Base-by-base conservation (phyloP, 2,329 filamentous ascomycete genomes). In the Plenodomus lindquistii region DNA sequence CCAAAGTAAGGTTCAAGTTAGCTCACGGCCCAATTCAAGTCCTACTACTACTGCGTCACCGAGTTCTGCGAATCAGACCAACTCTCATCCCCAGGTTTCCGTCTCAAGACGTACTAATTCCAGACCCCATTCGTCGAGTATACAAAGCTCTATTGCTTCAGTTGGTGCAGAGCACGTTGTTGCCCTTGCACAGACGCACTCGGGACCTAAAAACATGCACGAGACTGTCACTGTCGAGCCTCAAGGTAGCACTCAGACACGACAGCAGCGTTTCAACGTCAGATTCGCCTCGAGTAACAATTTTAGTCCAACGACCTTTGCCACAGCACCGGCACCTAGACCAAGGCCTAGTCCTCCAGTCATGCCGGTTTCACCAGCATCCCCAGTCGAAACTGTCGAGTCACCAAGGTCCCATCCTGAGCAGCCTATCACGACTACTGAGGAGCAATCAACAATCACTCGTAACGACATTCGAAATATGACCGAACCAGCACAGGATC, bases 191-290 rank as follows among this genome's bases (percentile, higher is more conserved):
- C 36, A 45, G 11, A 9, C 48, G 13, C 48, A 46, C n/a, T 3
- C 42, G 20, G 54, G 57, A 13, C 4, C 49, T 13, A 40, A 34
- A 39, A n/a, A 37, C 16, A 55, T 48, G 31, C 50, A 42, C 37
- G 39, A 44, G 9, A 41, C 49, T 7, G 44, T 50, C 1, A 49
- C 58, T 27, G 42, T 44, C 20, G 16, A 46, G 27, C 52, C 24
- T 24, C 54, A 40, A 27, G 49, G 31, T 45, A 48, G 15, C 48
- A 54, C 52, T 36, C 43, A 51, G 37, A 54, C 57, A 15, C 59
- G 59, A 22, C 58, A 60, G 37, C 57, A 60, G 39, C 60, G 60
- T 35, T 63, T 60, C 55, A 63, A 63, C 59, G 60, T 63, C 18
- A 57, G 60, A 31, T 63, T 63, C 15, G 27, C 27, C 27, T 31